Evolutionary conservation across 2,329 filamentous ascomycete species (phyloP).

Genomic region (Alternaria postmessia): DNA sequence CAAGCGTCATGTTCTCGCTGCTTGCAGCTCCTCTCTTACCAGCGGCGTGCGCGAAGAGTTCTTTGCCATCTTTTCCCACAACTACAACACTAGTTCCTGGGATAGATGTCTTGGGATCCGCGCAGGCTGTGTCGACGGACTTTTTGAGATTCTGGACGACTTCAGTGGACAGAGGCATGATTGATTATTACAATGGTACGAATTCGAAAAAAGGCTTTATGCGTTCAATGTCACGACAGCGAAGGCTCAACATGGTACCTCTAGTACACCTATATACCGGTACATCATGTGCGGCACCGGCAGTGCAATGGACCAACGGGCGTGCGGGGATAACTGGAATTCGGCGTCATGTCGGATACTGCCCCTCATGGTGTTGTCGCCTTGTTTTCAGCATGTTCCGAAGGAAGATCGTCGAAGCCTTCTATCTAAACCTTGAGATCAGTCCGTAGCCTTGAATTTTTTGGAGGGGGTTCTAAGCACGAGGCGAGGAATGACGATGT

Average conservation of each 20-base stretch:
- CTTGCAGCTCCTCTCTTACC: constrained; percentile 50
- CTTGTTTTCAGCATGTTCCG: neutral
- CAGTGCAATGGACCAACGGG: neutral
- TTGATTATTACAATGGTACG: neutral
- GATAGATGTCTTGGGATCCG: constrained; percentile 38
- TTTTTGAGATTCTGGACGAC: constrained; percentile 8
- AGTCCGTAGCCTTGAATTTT: neutral
- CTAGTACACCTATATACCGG: neutral
- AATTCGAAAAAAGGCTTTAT: neutral
- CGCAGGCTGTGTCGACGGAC: constrained; percentile 30
- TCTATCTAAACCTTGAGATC: neutral
- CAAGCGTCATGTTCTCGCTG: constrained; percentile 63
- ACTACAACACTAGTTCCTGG: constrained; percentile 54
- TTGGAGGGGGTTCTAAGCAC: neutral
- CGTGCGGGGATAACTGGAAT: neutral
- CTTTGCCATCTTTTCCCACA: constrained; percentile 53
- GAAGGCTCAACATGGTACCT: neutral
- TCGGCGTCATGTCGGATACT: constrained; percentile 4
- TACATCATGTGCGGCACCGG: neutral
- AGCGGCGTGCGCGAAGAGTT: constrained; percentile 53
- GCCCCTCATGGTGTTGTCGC: neutral
- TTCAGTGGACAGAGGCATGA: constrained; percentile 9
- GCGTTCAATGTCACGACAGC: neutral
- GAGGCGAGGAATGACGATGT: neutral
- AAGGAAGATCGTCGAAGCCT: neutral